phyloP scores from a whole-genome alignment of 768 basidiomycete species.

The Boletus fagicola region DNA sequence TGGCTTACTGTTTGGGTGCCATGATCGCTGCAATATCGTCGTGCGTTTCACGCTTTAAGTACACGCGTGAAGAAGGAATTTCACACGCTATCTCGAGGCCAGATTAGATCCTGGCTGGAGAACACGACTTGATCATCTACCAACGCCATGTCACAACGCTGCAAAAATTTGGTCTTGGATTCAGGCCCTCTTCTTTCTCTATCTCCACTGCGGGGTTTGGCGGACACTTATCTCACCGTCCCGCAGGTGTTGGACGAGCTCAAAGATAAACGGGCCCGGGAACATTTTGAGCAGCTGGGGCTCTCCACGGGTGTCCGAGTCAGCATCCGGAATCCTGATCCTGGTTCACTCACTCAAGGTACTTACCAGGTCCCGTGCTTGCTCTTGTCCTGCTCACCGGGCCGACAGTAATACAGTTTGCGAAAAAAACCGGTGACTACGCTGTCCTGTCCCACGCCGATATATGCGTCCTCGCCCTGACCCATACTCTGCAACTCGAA shows the following conservation, averaged over 20 bases:
- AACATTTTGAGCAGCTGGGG: conserved; percentile 80
- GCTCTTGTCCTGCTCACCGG: conserved; percentile 14
- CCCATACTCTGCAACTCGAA: conserved; percentile 69
- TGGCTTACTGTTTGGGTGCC: conserved; percentile 44
- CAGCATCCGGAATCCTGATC: conserved; percentile 66
- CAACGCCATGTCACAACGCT: conserved; percentile 42
- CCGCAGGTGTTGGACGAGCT: conserved; percentile 90
- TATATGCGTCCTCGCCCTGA: conserved; percentile 86
- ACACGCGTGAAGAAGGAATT: background rate
- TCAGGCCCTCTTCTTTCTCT: conserved; percentile 89
- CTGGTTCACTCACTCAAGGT: conserved; percentile 66
- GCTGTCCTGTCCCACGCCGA: conserved; percentile 88
- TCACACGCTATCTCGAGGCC: conserved; percentile 8
- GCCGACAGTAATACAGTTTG: conserved; percentile 75
- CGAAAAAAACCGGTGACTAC: conserved; percentile 97
- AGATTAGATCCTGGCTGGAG: conserved; percentile 6
- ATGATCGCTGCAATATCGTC: conserved; percentile 28
- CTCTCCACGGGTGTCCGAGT: conserved; percentile 75
- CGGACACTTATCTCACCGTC: conserved; percentile 81
- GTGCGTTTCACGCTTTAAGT: background rate
- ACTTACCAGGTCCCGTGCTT: conserved; percentile 18
- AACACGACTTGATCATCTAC: background rate
- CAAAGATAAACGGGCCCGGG: conserved; percentile 81
- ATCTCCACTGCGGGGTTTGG: conserved; percentile 85
- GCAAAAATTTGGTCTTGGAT: conserved; percentile 86